Conservation (phyloP, 495 filamentous ascomycete genomes). For the Neurospora intermedia region DNA sequence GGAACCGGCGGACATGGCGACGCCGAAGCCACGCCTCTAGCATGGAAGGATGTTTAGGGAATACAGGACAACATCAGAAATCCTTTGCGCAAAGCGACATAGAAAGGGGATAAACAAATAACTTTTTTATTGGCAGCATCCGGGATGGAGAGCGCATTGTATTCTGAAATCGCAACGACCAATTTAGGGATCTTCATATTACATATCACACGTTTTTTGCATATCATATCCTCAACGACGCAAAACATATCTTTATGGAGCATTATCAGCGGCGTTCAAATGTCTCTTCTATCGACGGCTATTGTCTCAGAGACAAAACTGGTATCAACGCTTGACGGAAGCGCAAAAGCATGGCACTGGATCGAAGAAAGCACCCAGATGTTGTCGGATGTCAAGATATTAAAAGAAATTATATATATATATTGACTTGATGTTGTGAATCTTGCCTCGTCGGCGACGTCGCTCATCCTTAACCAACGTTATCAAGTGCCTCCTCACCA, state of each 20-base stretch:
- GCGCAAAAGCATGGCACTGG: neutral
- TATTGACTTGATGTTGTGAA: neutral
- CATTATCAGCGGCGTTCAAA: neutral
- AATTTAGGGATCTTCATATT: neutral
- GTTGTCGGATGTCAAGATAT: neutral
- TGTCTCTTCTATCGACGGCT: neutral
- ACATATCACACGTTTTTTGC: neutral
- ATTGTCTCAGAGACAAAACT: neutral
- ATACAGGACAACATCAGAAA: neutral
- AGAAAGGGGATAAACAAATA: neutral
- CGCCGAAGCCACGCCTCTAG: slow-evolving; percentile 5
- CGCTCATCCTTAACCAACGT: neutral
- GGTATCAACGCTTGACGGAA: neutral
- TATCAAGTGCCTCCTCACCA: neutral
- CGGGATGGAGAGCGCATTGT: neutral
- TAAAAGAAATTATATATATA: neutral
- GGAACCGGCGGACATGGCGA: slow-evolving; percentile 29
- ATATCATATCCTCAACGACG: neutral
- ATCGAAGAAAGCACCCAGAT: neutral
- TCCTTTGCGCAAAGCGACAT: neutral
- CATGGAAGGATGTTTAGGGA: neutral
- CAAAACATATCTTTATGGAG: neutral
- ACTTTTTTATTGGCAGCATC: neutral
- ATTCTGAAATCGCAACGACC: neutral
- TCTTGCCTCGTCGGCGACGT: neutral